phyloP scores from a whole-genome alignment of 1,284 basidiomycete species.

The Cryptococcus sp. region DNA sequence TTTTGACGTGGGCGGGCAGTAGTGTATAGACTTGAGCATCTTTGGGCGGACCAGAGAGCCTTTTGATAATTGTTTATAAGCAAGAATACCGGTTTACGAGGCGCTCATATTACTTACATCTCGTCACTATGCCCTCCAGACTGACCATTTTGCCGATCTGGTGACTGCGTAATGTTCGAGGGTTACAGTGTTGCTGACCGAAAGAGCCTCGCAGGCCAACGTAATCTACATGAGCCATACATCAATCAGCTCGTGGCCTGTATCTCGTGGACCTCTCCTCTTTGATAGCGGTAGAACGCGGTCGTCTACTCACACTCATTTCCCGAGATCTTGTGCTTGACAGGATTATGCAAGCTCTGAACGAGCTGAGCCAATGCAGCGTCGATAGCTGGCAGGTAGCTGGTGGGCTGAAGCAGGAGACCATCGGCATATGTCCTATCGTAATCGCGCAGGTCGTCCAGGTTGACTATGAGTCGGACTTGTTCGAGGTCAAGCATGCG shows the following conservation, averaged over 20 bases:
- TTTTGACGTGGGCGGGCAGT: constrained; percentile 78
- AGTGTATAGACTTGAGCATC: constrained; percentile 96
- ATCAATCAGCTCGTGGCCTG: constrained; percentile 2
- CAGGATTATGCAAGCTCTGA: constrained; percentile 70
- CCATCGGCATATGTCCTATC: constrained; percentile 69
- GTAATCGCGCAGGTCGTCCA: constrained; percentile 95
- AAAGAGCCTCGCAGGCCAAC: constrained; percentile 98
- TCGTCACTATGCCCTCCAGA: constrained; percentile 95
- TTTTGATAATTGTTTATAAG: constrained; percentile 25
- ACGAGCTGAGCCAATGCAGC: constrained; percentile 77
- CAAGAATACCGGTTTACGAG: not conserved
- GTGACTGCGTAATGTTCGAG: constrained; percentile 81
- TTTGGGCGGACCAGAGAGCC: constrained; percentile 95
- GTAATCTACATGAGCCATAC: constrained; percentile 56
- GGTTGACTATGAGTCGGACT: constrained; percentile 89
- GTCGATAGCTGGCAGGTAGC: constrained; percentile 91
- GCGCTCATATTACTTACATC: constrained; percentile 60
- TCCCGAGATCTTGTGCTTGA: constrained; percentile 79
- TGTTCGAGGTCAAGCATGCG: constrained; percentile 82
- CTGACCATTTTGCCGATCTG: constrained; percentile 96
- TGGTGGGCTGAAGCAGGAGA: constrained; percentile 82
- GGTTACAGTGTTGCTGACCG: constrained; percentile 97
- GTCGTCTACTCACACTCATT: constrained; percentile 61
- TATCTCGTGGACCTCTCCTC: not conserved
- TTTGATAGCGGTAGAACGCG: not conserved